phyloP scores from a whole-genome alignment of 768 basidiomycete genomes.

The Pisolithus tinctorius region DNA sequence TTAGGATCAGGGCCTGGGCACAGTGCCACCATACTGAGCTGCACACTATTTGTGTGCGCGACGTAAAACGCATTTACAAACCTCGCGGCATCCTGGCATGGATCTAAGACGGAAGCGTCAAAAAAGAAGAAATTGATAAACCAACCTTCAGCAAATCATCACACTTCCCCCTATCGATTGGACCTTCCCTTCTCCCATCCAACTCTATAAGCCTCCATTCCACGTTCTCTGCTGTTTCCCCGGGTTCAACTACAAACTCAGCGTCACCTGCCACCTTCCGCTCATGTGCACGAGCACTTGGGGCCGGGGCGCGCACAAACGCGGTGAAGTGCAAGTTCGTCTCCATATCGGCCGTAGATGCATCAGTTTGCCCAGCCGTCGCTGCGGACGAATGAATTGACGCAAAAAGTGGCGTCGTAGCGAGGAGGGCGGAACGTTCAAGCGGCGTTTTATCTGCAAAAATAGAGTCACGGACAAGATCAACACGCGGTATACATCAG shows the following conservation, averaged over 20 bases:
- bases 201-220: constrained; percentile 59
- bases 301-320: constrained; percentile 65
- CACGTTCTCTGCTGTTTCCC: constrained; percentile 3
- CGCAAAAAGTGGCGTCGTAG: constrained; percentile 69
- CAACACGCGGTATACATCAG: no score
- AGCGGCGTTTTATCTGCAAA: constrained; percentile 55
- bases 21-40: constrained; percentile 45
- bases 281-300: constrained; percentile 16
- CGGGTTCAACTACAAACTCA: constrained; percentile 41
- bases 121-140: background rate
- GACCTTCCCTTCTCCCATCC: constrained; percentile 72
- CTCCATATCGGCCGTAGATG: constrained; percentile 52
- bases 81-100: constrained; percentile 37
- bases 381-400: constrained; percentile 72
- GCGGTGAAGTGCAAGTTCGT: constrained; percentile 84
- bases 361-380: constrained; percentile 57
- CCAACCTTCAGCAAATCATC: constrained; percentile 49
- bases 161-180: constrained; percentile 71
- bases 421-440: constrained; percentile 70
- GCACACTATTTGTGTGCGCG: constrained; percentile 29
- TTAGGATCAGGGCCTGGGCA: constrained; percentile 10
- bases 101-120: background rate
- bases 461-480: background rate
- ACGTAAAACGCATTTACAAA: constrained; percentile 40
- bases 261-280: constrained; percentile 68